Evolutionary conservation across 2,329 filamentous ascomycete genomes (phyloP), one percentile per base, ranked within the genome.

Genomic region (Exophiala sp.): DNA sequence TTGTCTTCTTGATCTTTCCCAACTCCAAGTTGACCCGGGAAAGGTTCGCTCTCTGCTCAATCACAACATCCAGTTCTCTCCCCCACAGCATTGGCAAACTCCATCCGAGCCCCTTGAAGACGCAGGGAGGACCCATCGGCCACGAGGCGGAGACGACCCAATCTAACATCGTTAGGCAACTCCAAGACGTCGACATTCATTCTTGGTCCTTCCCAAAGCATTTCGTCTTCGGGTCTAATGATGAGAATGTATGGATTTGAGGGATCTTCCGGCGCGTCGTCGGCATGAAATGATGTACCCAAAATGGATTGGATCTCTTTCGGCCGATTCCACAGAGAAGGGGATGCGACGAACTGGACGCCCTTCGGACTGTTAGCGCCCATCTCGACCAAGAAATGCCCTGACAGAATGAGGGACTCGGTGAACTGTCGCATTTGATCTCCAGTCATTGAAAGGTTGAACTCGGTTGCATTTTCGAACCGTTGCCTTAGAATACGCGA

Each of bases 391-490:
- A 95, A 78, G 62, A 97, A 94, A 65, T 98, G 93, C 2, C 87
- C 88, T 1, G 87, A 85, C 35, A 85, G 76, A 10, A 88, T 80
- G 7, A 98, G 76, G 19, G 87, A 81, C 59, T 94, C 86, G 57
- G 90, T 86, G 22, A 98, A 78, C 30, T 86, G 81, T 52, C 83
- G 82, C 53, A 94, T 75, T 53, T 80, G 78, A 24, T 86, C 81
- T 7, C 79, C 76, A 3, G 79, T 73, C 47, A 89, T 78, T 29
- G 85, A 83, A 63, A 97, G 85, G 66, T 87, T 95, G 68, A 93
- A 95, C 67, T 98, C 93, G 8, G 89, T 95, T 3, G 88, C 87
- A 64, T 98, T 97, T 67, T 98, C 93, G 63, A 98, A 98, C 51
- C 91, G 83, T 64, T 95, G 87, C 60, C 86, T 90, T 47, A 98